A percentile compares a stretch with the other conserved stretches of the same genome.
phyloP scores from a whole-genome alignment of 441 rosid genomes.

The Adansonia gregorii region DNA sequence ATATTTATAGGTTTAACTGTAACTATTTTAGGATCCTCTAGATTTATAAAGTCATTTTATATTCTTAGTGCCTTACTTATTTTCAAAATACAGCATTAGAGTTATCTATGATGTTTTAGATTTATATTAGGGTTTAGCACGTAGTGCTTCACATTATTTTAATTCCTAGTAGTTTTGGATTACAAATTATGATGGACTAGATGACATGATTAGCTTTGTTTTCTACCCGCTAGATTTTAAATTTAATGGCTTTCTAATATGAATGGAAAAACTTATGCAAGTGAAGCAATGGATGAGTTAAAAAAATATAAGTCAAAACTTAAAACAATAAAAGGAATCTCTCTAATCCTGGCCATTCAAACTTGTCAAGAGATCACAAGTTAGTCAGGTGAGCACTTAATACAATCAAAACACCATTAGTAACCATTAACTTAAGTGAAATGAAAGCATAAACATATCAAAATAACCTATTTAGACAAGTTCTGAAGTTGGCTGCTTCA shows the following conservation, averaged over 20 bases:
- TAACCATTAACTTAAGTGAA: not conserved
- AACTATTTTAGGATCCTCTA: not conserved
- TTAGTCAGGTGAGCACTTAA: no score
- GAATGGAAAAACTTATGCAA: not conserved
- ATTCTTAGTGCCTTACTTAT: not conserved
- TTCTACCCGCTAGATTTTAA: not conserved
- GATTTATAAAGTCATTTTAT: not conserved
- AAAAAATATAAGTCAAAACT: no score
- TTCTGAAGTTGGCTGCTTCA: not conserved
- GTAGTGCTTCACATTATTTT: not conserved
- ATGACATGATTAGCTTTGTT: not conserved
- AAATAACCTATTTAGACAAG: not conserved
- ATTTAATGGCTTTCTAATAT: not conserved
- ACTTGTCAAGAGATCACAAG: not conserved
- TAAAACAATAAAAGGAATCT: not conserved
- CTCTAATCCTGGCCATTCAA: not conserved
- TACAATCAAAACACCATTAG: not conserved
- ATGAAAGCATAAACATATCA: not conserved
- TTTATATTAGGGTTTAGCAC: not conserved
- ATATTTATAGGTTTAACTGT: not conserved
- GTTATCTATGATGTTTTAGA: not conserved
- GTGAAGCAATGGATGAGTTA: not conserved
- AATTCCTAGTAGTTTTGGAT: not conserved
- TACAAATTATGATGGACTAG: not conserved
- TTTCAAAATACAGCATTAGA: not conserved